phyloP scores from a whole-genome alignment of 768 basidiomycete species.

The Russula sp. region DNA sequence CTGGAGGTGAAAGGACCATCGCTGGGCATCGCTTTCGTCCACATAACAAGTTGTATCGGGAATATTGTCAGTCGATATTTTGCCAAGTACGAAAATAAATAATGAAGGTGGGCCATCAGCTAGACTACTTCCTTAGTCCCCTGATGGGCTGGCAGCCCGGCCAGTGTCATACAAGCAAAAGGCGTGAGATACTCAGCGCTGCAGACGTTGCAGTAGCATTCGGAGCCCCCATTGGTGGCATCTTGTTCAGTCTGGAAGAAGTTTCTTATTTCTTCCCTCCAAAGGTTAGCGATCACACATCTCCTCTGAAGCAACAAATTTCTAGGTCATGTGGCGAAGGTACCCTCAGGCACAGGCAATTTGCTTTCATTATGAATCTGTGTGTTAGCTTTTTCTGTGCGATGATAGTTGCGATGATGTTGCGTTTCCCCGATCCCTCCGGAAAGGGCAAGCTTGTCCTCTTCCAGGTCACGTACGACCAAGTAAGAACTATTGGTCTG shows the following conservation, averaged over 20 bases:
- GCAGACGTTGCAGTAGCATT: constrained; percentile 94
- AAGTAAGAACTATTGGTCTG: constrained; percentile 32
- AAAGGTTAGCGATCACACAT: constrained; percentile 44
- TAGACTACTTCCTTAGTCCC: not conserved
- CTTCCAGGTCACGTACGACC: constrained; percentile 87
- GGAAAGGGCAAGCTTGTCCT: constrained; percentile 91
- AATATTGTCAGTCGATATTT: constrained; percentile 88
- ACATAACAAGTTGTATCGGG: constrained; percentile 87
- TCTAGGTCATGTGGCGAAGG: constrained; percentile 93
- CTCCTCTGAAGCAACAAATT: not conserved
- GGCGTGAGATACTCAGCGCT: constrained; percentile 91
- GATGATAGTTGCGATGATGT: constrained; percentile 91
- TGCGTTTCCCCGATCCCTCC: constrained; percentile 91
- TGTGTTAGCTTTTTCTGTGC: constrained; percentile 89
- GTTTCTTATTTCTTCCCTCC: constrained; percentile 97
- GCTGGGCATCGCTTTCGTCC: constrained; percentile 52
- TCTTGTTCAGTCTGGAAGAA: constrained; percentile 89
- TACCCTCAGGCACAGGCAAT: constrained; percentile 29
- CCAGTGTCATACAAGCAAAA: constrained; percentile 60
- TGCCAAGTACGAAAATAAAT: constrained; percentile 79
- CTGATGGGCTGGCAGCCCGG: too few species aligned
- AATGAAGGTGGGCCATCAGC: constrained; percentile 64
- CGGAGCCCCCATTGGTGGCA: constrained; percentile 93
- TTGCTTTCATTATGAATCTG: constrained; percentile 34
- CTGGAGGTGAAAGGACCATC: too few species aligned